A percentile compares a stretch with the other conserved stretches of the same genome.
Evolutionary conservation across 2,329 filamentous ascomycete species (phyloP).

Genomic region (Penicillium nordicum): DNA sequence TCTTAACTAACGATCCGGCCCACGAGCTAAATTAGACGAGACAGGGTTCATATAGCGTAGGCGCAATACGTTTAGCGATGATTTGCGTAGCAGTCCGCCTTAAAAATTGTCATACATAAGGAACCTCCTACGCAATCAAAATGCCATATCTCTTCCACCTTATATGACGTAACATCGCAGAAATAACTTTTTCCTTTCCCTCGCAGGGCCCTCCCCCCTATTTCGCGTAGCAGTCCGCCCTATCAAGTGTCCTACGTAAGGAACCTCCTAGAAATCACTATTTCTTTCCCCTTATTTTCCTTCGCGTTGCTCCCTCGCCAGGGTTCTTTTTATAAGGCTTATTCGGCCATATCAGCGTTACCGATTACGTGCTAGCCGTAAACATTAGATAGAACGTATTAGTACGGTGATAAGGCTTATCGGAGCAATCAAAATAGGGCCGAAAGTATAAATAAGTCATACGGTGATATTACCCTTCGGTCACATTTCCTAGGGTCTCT

Average conservation of each 20-base stretch:
- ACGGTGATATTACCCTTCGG: background rate
- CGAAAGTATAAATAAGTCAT: too few relatives aligned
- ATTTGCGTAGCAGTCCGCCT: background rate
- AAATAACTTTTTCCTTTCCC: background rate
- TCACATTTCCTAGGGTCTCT: background rate
- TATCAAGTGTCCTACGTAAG: too few relatives aligned
- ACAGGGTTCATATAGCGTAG: background rate
- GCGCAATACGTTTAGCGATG: background rate
- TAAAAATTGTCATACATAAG: background rate
- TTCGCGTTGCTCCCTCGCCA: background rate
- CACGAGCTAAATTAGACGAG: background rate
- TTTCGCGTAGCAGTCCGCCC: too few relatives aligned
- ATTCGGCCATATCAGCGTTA: background rate
- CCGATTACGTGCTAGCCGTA: background rate
- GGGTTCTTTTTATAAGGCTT: background rate
- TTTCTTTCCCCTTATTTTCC: background rate
- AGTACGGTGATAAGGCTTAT: background rate
- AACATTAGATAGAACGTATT: background rate
- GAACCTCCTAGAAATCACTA: too few relatives aligned
- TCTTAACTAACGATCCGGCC: background rate
- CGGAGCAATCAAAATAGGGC: background rate
- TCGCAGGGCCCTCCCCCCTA: background rate
- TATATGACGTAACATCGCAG: background rate
- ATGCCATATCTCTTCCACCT: background rate
- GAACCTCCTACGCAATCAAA: background rate